These are phyloP conservation scores for Immersiella caudata DNA, from an alignment of 495 filamentous ascomycete genomes.

Conservation along the genomic window DNA sequence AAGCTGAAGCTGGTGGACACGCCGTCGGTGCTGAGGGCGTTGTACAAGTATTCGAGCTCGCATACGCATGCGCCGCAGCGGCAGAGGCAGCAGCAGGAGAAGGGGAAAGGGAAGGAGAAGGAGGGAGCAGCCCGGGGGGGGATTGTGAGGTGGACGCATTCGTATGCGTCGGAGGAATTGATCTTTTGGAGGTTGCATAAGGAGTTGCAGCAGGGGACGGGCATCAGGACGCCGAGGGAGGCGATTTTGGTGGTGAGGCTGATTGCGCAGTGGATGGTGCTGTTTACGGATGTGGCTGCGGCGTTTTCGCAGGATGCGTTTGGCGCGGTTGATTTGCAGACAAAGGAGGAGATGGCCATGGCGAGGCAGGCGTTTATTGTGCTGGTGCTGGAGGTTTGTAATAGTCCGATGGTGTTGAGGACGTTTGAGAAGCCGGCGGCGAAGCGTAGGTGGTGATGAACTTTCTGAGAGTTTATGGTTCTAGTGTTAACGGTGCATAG, in stretches of 20 bases:
- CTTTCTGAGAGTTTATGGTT: background rate
- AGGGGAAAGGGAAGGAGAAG: conserved; percentile 16
- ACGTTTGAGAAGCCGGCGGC: conserved; percentile 47
- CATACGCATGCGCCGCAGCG: conserved; percentile 30
- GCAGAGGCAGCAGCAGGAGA: conserved; percentile 28
- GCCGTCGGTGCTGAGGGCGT: conserved; percentile 58
- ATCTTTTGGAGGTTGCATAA: conserved; percentile 58
- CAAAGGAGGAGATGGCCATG: conserved; percentile 50
- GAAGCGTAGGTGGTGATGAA: conserved; percentile 42
- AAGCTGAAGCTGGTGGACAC: conserved; percentile 56
- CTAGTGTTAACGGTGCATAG: conserved; percentile 31
- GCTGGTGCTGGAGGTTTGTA: conserved; percentile 51
- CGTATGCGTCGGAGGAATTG: conserved; percentile 51
- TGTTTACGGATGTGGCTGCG: conserved; percentile 46
- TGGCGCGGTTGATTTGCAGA: conserved; percentile 43
- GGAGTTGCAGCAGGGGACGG: conserved; percentile 43
- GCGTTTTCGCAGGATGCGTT: conserved; percentile 46
- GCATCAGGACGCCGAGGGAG: conserved; percentile 37
- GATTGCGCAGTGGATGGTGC: conserved; percentile 47
- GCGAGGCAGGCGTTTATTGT: conserved; percentile 59
- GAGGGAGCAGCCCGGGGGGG: conserved; percentile 17
- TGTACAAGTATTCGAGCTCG: conserved; percentile 62
- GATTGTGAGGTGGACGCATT: conserved; percentile 50
- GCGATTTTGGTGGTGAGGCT: conserved; percentile 42
- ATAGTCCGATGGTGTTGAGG: conserved; percentile 51